These are phyloP conservation scores for Grigorovia humatica DNA, from an alignment of 805 yeast species.

Conservation along the genomic window DNA sequence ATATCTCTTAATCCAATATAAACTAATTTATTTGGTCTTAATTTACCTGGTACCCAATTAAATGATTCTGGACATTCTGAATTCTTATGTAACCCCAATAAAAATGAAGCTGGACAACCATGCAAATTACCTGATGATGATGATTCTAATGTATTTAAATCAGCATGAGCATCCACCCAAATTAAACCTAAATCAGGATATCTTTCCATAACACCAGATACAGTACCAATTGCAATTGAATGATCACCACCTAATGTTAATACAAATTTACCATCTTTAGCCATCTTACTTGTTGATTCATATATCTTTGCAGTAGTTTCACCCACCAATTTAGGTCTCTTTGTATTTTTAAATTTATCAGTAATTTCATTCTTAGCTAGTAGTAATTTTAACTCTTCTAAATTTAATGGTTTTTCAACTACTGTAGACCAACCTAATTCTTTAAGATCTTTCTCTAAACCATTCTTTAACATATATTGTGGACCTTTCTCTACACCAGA, in stretches of 20 bases:
- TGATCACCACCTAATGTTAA: conserved; percentile 94
- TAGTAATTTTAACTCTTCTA: conserved; percentile 33
- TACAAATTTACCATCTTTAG: conserved; percentile 47
- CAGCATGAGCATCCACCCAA: conserved; percentile 99
- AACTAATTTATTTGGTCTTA: conserved; percentile 64
- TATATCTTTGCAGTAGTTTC: conserved; percentile 57
- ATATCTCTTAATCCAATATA: conserved; percentile 94
- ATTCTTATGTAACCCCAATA: conserved; percentile 67
- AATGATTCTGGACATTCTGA: conserved; percentile 52
- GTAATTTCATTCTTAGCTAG: conserved; percentile 33
- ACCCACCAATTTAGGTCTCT: conserved; percentile 71
- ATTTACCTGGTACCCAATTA: conserved; percentile 65
- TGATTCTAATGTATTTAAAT: conserved; percentile 77
- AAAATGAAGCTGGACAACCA: conserved; percentile 91
- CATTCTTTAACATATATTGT: conserved; percentile 61
- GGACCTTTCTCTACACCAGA: conserved; percentile 94
- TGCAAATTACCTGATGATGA: conserved; percentile 87
- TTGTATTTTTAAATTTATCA: conserved; percentile 48
- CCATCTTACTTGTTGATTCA: conserved; percentile 45
- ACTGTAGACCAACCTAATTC: conserved; percentile 63
- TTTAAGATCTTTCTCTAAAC: conserved; percentile 52
- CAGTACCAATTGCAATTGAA: conserved; percentile 89
- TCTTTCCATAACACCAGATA: conserved; percentile 67
- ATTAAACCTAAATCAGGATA: conserved; percentile 81
- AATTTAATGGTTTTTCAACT: conserved; percentile 44